Evolutionary conservation across 2,329 filamentous ascomycete species (phyloP), one percentile per base, ranked within the genome.

Genomic region (Venturia aucupariae): DNA sequence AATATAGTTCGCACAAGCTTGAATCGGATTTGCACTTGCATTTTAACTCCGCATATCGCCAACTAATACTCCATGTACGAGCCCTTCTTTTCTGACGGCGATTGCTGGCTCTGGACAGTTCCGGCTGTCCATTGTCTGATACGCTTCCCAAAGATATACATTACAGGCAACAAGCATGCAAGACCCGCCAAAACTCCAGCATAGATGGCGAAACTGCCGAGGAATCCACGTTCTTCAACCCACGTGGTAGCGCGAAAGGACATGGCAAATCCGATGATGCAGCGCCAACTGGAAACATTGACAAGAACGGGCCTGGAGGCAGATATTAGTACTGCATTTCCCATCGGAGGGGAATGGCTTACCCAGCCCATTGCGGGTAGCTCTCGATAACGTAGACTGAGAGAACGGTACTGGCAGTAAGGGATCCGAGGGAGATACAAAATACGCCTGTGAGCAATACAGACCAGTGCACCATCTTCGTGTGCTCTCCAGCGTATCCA

Each of bases 361-460:
- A 67, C 64, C 71, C 71, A 8, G 71, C 71, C 64, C 71, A 67
- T 59, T 72, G 70, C 22, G 71, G 71, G 62, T 73, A 73, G 66
- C 67, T 69, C 64, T 73, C 71, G 1, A 73, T 66, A 13, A 72
- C 69, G 60, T 72, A 73, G n/a, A 73, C 71, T 2, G 70, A 68
- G 15, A 70, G 68, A 44, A 73, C 68, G 7, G 71, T 72, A 44
- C 72, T 73, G 5, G 70, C 69, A 11, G 69, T 68, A 0, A 73
- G 67, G 65, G 72, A 72, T 13, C 71, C 70, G 59, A 73, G 71
- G 2, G 69, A 68, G 63, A 72, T 71, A 35, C 72, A 65, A 22
- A 70, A 71, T 11, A 72, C 65, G 13, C 69, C 71, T 19, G 69
- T 48, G 11, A 73, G 65, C 67, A 72, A 68, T 51, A 71, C 66